Conservation (phyloP, 257 asterid species). For the Ocimum tenuiflorum region DNA sequence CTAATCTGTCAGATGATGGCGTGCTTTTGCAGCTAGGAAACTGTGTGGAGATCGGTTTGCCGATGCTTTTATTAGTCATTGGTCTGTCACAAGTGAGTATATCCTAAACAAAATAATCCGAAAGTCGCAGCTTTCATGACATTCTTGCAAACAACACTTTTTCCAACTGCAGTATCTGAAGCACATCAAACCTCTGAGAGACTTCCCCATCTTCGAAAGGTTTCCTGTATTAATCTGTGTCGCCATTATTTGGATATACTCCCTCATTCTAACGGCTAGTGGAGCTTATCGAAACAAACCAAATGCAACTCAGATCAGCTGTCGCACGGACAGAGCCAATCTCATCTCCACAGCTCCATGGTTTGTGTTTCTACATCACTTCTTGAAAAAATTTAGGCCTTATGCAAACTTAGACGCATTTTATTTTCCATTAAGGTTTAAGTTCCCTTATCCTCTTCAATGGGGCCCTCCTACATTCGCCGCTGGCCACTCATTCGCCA, state of each 20-base stretch:
- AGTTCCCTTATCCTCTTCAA: slow-evolving; percentile 90
- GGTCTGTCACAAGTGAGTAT: slow-evolving; percentile 80
- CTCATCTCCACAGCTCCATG: slow-evolving; percentile 91
- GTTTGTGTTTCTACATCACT: slow-evolving; percentile 32
- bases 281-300: slow-evolving; percentile 76
- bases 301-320: slow-evolving; percentile 52
- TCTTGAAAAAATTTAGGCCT: too few relatives aligned
- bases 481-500: slow-evolving; percentile 85
- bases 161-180: slow-evolving; percentile 74
- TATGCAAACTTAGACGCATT: slow-evolving; percentile 4
- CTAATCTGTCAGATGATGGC: slow-evolving; percentile 16
- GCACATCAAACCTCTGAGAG: slow-evolving; percentile 76
- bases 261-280: slow-evolving; percentile 76
- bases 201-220: slow-evolving; percentile 87
- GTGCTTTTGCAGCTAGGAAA: slow-evolving; percentile 66
- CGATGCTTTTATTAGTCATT: slow-evolving; percentile 74
- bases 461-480: slow-evolving; percentile 98
- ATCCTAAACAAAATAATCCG: neutral
- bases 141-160: slow-evolving; percentile 25
- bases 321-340: slow-evolving; percentile 82
- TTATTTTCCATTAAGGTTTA: slow-evolving; percentile 51
- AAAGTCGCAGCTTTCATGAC: neutral
- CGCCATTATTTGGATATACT: slow-evolving; percentile 70
- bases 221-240: slow-evolving; percentile 78
- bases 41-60: slow-evolving; percentile 91